Evolutionary conservation across 1,284 basidiomycete genomes (phyloP).

Genomic region (Cutaneotrichosporon curvatum): DNA sequence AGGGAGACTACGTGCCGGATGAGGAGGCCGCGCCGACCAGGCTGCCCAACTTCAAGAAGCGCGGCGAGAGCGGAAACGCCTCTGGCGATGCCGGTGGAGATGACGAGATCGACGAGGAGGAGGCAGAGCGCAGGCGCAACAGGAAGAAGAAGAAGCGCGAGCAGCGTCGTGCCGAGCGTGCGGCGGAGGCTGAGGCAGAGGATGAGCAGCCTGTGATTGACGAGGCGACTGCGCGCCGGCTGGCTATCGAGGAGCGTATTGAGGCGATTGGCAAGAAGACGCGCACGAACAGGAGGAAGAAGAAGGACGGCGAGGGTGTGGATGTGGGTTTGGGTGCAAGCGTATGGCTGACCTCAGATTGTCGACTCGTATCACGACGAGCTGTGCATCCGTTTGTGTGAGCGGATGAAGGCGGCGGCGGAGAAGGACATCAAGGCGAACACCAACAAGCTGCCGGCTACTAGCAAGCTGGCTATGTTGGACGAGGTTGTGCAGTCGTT

Average conservation of each 20-base stretch:
- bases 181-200: slow-evolving; percentile 19
- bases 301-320: slow-evolving; percentile 56
- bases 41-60: slow-evolving; percentile 45
- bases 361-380: slow-evolving; percentile 87
- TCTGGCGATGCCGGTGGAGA: slow-evolving; percentile 41
- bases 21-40: slow-evolving; percentile 41
- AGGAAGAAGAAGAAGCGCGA: slow-evolving; percentile 50
- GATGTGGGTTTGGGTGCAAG: slow-evolving; percentile 26
- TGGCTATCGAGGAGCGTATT: slow-evolving; percentile 47
- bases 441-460: slow-evolving; percentile 72
- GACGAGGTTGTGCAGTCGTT: slow-evolving; percentile 86
- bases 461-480: slow-evolving; percentile 75
- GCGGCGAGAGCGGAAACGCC: slow-evolving; percentile 47
- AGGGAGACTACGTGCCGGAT: slow-evolving; percentile 41
- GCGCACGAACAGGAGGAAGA: slow-evolving; percentile 62
- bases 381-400: slow-evolving; percentile 73
- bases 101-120: slow-evolving; percentile 50
- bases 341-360: slow-evolving; percentile 35
- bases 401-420: slow-evolving; percentile 80
- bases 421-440: slow-evolving; percentile 79
- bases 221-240: slow-evolving; percentile 23
- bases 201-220: slow-evolving; percentile 40
- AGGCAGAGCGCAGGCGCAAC: slow-evolving; percentile 42
- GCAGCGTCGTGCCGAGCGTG: slow-evolving; percentile 44
- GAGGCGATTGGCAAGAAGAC: slow-evolving; percentile 79